Evolutionary conservation across 2,329 filamentous ascomycete genomes (phyloP).

Genomic region (Epichloe amarillans): DNA sequence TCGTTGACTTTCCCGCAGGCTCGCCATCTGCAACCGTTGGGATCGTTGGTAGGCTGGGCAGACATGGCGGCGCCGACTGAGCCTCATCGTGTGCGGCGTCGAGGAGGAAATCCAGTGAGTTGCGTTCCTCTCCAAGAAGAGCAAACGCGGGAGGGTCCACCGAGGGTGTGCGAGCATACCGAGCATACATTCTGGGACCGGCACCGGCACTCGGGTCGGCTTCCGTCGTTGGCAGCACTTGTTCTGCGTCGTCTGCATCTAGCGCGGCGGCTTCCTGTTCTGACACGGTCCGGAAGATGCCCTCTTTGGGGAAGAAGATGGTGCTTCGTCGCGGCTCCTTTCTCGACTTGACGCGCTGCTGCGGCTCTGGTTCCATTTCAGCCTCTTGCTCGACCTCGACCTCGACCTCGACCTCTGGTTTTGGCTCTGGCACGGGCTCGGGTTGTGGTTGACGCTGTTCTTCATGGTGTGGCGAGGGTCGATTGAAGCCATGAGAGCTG

Average conservation of each 20-base stretch:
- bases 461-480: neutral
- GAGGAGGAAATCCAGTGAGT: constrained; percentile 47
- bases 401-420: constrained; percentile 9
- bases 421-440: neutral
- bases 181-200: constrained; percentile 32
- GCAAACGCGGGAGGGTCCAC: constrained; percentile 49
- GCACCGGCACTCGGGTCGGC: constrained; percentile 17
- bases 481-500: neutral
- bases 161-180: constrained; percentile 47
- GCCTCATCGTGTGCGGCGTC: constrained; percentile 36
- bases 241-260: constrained; percentile 10
- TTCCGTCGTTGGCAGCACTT: constrained; percentile 12
- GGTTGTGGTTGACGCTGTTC: neutral
- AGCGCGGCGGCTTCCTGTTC: constrained; percentile 36
- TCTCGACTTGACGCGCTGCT: constrained; percentile 15
- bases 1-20: neutral
- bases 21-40: constrained; percentile 14
- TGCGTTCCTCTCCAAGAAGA: constrained; percentile 36
- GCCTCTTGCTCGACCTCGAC: constrained; percentile 12
- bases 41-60: constrained; percentile 28
- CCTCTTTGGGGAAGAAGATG: constrained; percentile 48
- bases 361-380: constrained; percentile 9
- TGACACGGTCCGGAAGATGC: constrained; percentile 48
- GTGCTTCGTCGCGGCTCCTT: constrained; percentile 35
- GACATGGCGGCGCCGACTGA: constrained; percentile 17